These are phyloP conservation scores for Phylloboletellus chloephorus DNA, from an alignment of 1,284 basidiomycete genomes.

Conservation along the genomic window DNA sequence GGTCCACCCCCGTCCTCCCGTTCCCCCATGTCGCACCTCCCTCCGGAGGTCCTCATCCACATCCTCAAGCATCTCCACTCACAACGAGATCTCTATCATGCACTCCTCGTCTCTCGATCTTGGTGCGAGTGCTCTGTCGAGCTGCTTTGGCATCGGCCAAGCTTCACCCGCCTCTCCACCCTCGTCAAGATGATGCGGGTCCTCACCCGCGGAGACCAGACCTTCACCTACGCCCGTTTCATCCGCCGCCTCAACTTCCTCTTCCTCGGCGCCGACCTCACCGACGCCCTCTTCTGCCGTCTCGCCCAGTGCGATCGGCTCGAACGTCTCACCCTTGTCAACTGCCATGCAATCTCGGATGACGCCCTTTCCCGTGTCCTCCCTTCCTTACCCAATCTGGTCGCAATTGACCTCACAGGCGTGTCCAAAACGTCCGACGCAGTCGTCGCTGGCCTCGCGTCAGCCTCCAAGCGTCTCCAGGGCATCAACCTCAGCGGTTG, in stretches of 20 bases:
- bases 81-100: slow-evolving; percentile 67
- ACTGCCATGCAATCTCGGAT: slow-evolving; percentile 72
- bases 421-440: slow-evolving; percentile 66
- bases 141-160: slow-evolving; percentile 91
- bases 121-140: slow-evolving; percentile 98
- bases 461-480: slow-evolving; percentile 73
- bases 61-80: slow-evolving; percentile 82
- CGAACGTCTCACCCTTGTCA: slow-evolving; percentile 89
- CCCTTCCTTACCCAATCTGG: slow-evolving; percentile 66
- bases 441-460: slow-evolving; percentile 68
- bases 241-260: slow-evolving; percentile 91
- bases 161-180: slow-evolving; percentile 64
- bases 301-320: slow-evolving; percentile 77
- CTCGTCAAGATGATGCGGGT: slow-evolving; percentile 76
- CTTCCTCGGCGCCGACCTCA: slow-evolving; percentile 65
- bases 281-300: slow-evolving; percentile 72
- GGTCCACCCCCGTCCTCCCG: slow-evolving; percentile 23
- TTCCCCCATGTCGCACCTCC: slow-evolving; percentile 59
- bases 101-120: slow-evolving; percentile 79
- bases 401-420: slow-evolving; percentile 85
- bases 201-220: slow-evolving; percentile 55
- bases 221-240: slow-evolving; percentile 85
- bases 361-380: slow-evolving; percentile 67
- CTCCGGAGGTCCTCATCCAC: slow-evolving; percentile 91
- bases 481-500: slow-evolving; percentile 92